Conservation (phyloP, 2,329 filamentous ascomycete genomes). For the Ceratocystis ficicola region DNA sequence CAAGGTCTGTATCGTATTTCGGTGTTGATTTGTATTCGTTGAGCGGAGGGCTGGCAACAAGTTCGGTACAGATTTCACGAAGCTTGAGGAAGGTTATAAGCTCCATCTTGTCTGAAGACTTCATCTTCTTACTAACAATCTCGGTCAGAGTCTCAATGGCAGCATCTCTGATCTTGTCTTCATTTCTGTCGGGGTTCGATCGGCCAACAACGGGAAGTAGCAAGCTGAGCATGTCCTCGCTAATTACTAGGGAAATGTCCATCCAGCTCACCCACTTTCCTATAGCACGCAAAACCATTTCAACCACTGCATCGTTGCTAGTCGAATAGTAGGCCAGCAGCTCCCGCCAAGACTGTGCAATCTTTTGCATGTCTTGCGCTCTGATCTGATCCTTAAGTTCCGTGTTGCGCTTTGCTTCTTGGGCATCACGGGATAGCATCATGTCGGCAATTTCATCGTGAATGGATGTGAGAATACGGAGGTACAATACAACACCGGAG, state of each 20-base stretch:
- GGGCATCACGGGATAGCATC: conserved; percentile 62
- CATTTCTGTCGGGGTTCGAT: conserved; percentile 38
- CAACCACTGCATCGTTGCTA: conserved; percentile 59
- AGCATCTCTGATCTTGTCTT: conserved; percentile 75
- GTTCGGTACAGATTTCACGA: conserved; percentile 69
- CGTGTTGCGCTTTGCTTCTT: conserved; percentile 73
- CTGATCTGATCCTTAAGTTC: conserved; percentile 85
- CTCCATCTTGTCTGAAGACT: conserved; percentile 79
- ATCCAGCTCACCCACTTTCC: conserved; percentile 99
- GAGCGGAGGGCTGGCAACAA: conserved; percentile 71
- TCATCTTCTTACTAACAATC: conserved; percentile 97
- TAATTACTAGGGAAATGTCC: conserved; percentile 87
- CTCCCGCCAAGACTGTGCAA: conserved; percentile 83
- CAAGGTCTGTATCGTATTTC: conserved; percentile 88
- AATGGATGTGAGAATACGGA: conserved; percentile 76
- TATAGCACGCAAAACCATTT: conserved; percentile 82
- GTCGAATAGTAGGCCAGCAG: conserved; percentile 67
- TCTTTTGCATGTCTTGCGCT: conserved; percentile 74
- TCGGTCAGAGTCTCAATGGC: conserved; percentile 93
- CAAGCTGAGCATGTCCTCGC: conserved; percentile 71
- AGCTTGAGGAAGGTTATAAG: conserved; percentile 87
- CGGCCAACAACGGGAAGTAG: conserved; percentile 81
- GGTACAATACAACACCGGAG: conserved; percentile 69
- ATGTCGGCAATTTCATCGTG: conserved; percentile 97
- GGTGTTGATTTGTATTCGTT: conserved; percentile 66